Base-by-base conservation (phyloP, 73 alveolate species). In the Breviolum minutum region DNA sequence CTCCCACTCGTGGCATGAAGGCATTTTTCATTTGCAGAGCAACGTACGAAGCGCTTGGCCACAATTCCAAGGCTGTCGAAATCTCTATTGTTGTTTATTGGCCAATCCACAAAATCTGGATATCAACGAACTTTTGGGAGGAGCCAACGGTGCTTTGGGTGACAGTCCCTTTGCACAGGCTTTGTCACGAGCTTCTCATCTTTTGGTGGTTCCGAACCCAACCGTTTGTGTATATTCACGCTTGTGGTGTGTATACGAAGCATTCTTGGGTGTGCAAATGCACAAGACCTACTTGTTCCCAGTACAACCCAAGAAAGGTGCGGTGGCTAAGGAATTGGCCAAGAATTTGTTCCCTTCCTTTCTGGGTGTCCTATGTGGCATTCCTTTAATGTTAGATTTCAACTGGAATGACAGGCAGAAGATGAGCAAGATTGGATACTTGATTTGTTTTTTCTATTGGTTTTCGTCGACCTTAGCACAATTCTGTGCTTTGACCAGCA, bases 31-130 rank as follows among this genome's bases (percentile, higher is more conserved):
- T 12, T 48, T 87, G 68, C 40, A 48, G 69, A 68, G 80, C 86
- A 40, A 54, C 69, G 62, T 88, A 19, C 68, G 60, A 26, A 40
- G 85, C n/a, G 95, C 95, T 3, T 88, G 95, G 95, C 95, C 95
- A 17, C 85, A 88, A 24, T 62, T 64, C 27, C 71, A 68, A 11
- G 95, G 29, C 68, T 77, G 30, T 40, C 73, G 74, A 61, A 88
- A 88, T 85, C 40, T 88, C 85, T 88, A 88, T 85, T 88, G 95
- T 70, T 88, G 95, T 70, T 70, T 88, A 27, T 16, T 88, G 85
- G 95, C 95, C 30, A 88, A 88, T 54, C 95, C 95, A 13, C 95
- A 88, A 70, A 86, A 86, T 29, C 29, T 86, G 63, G 94, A 86
- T 69, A 86, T 86, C 63, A 32, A 73, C 3, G 30, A 68, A 54